Evolutionary conservation across 2,329 filamentous ascomycete genomes (phyloP).

Genomic region (Hypoxylon sp.): DNA sequence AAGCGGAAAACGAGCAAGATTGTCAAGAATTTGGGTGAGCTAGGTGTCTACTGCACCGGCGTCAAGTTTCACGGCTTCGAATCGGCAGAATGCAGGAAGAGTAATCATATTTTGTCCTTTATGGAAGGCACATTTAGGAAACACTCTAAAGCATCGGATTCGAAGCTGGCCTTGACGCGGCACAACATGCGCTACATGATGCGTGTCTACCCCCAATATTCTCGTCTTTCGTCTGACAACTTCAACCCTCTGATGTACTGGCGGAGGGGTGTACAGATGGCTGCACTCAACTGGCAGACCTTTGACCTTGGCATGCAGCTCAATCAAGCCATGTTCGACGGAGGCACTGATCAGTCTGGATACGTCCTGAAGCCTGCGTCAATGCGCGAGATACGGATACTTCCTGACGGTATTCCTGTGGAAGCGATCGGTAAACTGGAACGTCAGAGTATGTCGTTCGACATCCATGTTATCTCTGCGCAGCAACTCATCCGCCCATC

Average conservation of each 20-base stretch:
- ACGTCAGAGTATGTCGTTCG: slow-evolving; percentile 86
- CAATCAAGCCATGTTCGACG: slow-evolving; percentile 97
- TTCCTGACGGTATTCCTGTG: slow-evolving; percentile 69
- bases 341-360: slow-evolving; percentile 86
- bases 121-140: slow-evolving; percentile 90
- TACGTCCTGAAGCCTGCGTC: slow-evolving; percentile 95
- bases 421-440: slow-evolving; percentile 75
- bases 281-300: slow-evolving; percentile 97
- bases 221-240: slow-evolving; percentile 88
- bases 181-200: slow-evolving; percentile 95
- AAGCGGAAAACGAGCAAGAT: slow-evolving; percentile 87
- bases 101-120: slow-evolving; percentile 96
- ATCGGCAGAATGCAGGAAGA: slow-evolving; percentile 82
- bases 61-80: slow-evolving; percentile 90
- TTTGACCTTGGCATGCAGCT: slow-evolving; percentile 96
- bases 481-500: slow-evolving; percentile 92
- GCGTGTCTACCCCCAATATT: slow-evolving; percentile 90
- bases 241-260: slow-evolving; percentile 95
- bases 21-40: slow-evolving; percentile 82
- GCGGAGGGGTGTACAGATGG: slow-evolving; percentile 97
- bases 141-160: slow-evolving; percentile 81
- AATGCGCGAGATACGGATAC: slow-evolving; percentile 79
- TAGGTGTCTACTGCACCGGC: slow-evolving; percentile 82
- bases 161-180: slow-evolving; percentile 83
- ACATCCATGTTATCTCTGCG: slow-evolving; percentile 90